Conservation (phyloP, 345 rosid species). For the Leavenworthia alabamica region DNA sequence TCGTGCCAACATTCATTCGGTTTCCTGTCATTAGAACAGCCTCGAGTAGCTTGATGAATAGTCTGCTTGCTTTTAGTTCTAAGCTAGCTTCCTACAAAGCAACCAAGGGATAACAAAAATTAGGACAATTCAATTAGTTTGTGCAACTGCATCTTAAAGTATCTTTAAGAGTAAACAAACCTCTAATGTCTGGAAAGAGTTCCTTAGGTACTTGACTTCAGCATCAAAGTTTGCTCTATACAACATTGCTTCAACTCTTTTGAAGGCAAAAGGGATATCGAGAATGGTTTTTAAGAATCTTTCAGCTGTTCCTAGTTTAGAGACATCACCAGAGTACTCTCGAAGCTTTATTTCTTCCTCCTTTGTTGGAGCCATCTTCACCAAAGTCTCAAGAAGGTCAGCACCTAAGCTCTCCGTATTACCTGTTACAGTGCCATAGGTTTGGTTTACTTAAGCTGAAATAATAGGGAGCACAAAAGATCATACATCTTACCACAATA, state of each 20-base stretch:
- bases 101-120: not conserved
- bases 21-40: conserved; percentile 95
- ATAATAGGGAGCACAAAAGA: not conserved
- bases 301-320: conserved; percentile 88
- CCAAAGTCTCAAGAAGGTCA: conserved; percentile 90
- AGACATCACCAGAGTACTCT: conserved; percentile 62
- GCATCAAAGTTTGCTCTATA: conserved; percentile 92
- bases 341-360: conserved; percentile 94
- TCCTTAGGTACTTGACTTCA: conserved; percentile 79
- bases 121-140: not conserved
- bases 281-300: conserved; percentile 83
- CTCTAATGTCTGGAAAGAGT: conserved; percentile 86
- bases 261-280: conserved; percentile 86
- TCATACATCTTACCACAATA: not conserved
- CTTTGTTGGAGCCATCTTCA: conserved; percentile 97
- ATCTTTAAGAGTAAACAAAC: conserved; percentile 25
- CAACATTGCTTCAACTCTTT: conserved; percentile 93
- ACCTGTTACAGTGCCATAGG: conserved; percentile 44
- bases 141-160: not conserved
- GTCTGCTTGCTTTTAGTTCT: conserved; percentile 81
- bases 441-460: too few species aligned
- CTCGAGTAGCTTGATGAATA: conserved; percentile 89
- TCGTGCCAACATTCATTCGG: conserved; percentile 94
- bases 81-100: conserved; percentile 66
- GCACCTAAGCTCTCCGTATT: conserved; percentile 81